Percentiles rank a stretch among this genome's conserved stretches.
These are phyloP conservation scores for Phytopythium boreale DNA, from an alignment of 352 stramenopile genomes.

Conservation along the genomic window DNA sequence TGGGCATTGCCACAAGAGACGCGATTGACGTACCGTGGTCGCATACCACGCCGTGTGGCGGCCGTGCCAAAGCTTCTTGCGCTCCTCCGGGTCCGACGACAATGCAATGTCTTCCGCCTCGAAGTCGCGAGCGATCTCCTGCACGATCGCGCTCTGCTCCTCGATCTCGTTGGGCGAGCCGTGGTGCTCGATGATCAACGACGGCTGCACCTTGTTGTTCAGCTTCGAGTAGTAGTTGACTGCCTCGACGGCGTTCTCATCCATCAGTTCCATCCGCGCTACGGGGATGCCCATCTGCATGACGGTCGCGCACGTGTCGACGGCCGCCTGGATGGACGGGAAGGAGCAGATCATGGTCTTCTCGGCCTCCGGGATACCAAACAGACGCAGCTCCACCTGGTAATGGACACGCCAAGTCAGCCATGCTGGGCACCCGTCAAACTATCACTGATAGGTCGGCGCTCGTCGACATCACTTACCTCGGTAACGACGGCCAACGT, in stretches of 20 bases:
- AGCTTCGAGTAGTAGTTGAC: slow-evolving; percentile 88
- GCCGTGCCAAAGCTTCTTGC: slow-evolving; percentile 81
- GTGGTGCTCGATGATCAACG: slow-evolving; percentile 95
- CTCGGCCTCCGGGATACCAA: slow-evolving; percentile 89
- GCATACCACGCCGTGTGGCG: slow-evolving; percentile 87
- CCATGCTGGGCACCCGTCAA: too few species aligned
- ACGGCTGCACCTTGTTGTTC: slow-evolving; percentile 75
- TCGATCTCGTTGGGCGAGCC: slow-evolving; percentile 75
- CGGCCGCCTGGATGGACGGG: slow-evolving; percentile 80
- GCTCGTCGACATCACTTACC: slow-evolving; percentile 14
- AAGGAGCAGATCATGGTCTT: slow-evolving; percentile 95
- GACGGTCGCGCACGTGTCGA: slow-evolving; percentile 77
- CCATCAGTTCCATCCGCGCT: slow-evolving; percentile 86
- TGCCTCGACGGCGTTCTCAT: slow-evolving; percentile 67
- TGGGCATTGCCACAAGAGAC: background rate
- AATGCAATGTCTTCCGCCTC: slow-evolving; percentile 79
- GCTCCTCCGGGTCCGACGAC: slow-evolving; percentile 62
- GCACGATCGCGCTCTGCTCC: slow-evolving; percentile 84
- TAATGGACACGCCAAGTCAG: background rate
- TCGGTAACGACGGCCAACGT: slow-evolving; percentile 96
- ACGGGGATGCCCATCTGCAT: slow-evolving; percentile 89
- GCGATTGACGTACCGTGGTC: slow-evolving; percentile 51
- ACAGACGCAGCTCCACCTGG: slow-evolving; percentile 90
- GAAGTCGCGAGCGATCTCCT: slow-evolving; percentile 87
- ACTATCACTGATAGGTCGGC: too few species aligned